phyloP scores from a whole-genome alignment of 805 yeast species.

The Yueomyces sinensis region DNA sequence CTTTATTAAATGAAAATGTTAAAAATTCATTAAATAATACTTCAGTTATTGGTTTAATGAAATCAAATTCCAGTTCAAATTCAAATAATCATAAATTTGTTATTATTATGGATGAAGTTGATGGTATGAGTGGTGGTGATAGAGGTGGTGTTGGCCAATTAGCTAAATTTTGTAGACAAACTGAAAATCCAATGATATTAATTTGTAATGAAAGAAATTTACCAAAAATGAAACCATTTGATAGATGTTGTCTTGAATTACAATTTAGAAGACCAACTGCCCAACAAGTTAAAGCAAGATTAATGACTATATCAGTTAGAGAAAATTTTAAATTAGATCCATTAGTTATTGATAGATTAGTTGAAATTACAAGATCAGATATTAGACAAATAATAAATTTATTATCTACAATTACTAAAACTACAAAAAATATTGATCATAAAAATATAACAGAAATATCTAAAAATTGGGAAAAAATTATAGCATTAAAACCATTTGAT shows the following conservation, averaged over 20 bases:
- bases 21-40: conserved; percentile 66
- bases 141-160: conserved; percentile 96
- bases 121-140: conserved; percentile 99
- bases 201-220: conserved; percentile 87
- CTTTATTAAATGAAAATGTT: conserved; percentile 52
- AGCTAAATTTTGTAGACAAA: conserved; percentile 72
- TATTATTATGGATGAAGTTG: conserved; percentile 96
- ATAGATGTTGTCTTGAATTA: conserved; percentile 62
- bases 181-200: conserved; percentile 80
- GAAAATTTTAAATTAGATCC: conserved; percentile 77
- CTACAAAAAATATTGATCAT: conserved; percentile 44
- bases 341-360: conserved; percentile 68
- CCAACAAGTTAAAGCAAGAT: conserved; percentile 62
- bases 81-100: conserved; percentile 48
- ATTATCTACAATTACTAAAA: conserved; percentile 70
- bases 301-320: conserved; percentile 80
- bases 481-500: conserved; percentile 87
- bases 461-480: conserved; percentile 75
- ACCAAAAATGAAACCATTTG: conserved; percentile 96
- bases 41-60: conserved; percentile 69
- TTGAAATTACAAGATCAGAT: conserved; percentile 76
- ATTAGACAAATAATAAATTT: conserved; percentile 88
- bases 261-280: conserved; percentile 86
- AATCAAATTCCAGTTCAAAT: conserved; percentile 16
- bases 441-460: conserved; percentile 52